Evolutionary conservation across 2,329 filamentous ascomycete genomes (phyloP), one percentile per base, ranked within the genome.

Genomic region (Neonectria ditissima): DNA sequence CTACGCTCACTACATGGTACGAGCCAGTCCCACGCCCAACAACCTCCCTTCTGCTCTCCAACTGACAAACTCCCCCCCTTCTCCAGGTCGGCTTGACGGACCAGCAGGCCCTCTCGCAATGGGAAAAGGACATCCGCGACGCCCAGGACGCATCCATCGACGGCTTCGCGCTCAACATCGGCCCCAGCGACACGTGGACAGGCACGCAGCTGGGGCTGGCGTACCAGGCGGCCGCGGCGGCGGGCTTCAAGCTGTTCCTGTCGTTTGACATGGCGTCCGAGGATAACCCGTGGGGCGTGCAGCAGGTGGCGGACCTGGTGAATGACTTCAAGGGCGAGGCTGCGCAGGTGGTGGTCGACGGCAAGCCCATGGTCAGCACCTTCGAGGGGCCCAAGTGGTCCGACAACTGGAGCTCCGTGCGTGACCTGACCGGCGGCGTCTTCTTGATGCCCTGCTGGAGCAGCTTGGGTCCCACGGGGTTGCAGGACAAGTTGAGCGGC

Each of bases 401-500:
- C 13, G 73, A 68, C 2, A 80, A 85, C 63, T 86, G 84, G 83
- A 55, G 65, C 16, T 69, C 68, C 1, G 83, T 86, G 63, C 80
- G 81, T 59, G 61, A 67, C 30, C 48, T 58, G 24, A 75, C 72
- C 2, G 68, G 72, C 18, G 71, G 69, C 18, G 74, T 82, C 26
- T 82, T 76, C 65, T 74, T 85, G 59, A 77, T 86, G 10, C 84
- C 84, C 0, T 80, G 83, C 58, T 87, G 80, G 78, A 79, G 79
- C 0, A 69, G 68, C 10, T 30, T 72, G 34, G 71, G 67, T 1
- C 67, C 75, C 5, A 50, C 61, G 3, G 66, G 67, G 2, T 53
- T 77, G 30, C 52, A 45, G 45, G 43, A 57, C 10, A 70, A 76
- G 47, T 50, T 75, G 59, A 45, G 37, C 18, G 22, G 52, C n/a